Conservation (phyloP, 305 asterid genomes). For the Lippia alba region DNA sequence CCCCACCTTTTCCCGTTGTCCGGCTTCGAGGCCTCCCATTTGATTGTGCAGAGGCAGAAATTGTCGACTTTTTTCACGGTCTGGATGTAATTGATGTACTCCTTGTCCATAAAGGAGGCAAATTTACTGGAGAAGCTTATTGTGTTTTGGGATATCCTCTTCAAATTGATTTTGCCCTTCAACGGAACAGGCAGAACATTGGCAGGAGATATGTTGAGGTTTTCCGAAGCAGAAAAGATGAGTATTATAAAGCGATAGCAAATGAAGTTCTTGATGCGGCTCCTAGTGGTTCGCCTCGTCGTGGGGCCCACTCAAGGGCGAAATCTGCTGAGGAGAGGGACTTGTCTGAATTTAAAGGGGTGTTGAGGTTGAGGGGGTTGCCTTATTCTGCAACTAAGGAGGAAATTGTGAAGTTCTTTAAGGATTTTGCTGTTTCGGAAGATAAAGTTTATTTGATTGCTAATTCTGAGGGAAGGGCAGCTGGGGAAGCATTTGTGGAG, state of each 20-base stretch:
- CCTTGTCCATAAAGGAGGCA: slow-evolving; percentile 75
- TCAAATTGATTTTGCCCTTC: slow-evolving; percentile 86
- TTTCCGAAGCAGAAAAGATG: slow-evolving; percentile 81
- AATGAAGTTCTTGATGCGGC: slow-evolving; percentile 72
- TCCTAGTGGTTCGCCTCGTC: slow-evolving; percentile 69
- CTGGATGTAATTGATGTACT: slow-evolving; percentile 83
- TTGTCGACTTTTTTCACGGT: slow-evolving; percentile 80
- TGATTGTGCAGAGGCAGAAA: slow-evolving; percentile 80
- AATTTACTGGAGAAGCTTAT: slow-evolving; percentile 82
- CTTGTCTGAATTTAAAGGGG: slow-evolving; percentile 75
- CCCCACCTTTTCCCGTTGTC: slow-evolving; percentile 91
- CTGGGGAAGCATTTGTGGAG: slow-evolving; percentile 95
- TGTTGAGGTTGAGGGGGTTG: slow-evolving; percentile 81
- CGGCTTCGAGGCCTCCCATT: slow-evolving; percentile 96
- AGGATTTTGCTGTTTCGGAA: slow-evolving; percentile 66
- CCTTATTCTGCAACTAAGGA: slow-evolving; percentile 76
- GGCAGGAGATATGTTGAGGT: slow-evolving; percentile 96
- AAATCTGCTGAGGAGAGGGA: slow-evolving; percentile 82
- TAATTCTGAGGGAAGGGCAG: slow-evolving; percentile 81
- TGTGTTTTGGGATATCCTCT: slow-evolving; percentile 85
- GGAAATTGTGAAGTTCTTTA: slow-evolving; percentile 72
- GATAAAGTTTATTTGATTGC: slow-evolving; percentile 68
- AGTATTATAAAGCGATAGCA: slow-evolving; percentile 88
- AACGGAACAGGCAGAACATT: slow-evolving; percentile 81
- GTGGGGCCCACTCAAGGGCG: slow-evolving; percentile 63